A percentile compares a stretch with the other conserved stretches of the same genome.
These are phyloP conservation scores for Begonia peltatifolia DNA, from an alignment of 306 rosid genomes.

Conservation along the genomic window DNA sequence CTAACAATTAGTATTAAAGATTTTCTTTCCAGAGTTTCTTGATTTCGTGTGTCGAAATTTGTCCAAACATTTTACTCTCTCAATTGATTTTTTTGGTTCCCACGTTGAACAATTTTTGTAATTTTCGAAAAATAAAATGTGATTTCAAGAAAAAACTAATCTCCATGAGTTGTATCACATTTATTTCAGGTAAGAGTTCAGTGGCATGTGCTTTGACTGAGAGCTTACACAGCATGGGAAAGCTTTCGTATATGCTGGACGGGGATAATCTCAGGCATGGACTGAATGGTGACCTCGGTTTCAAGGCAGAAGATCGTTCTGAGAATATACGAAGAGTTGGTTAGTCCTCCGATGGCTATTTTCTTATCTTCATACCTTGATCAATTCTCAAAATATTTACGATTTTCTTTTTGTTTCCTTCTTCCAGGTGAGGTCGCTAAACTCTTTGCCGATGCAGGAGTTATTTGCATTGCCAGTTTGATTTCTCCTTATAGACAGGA, in stretches of 20 bases:
- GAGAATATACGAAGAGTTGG: constrained; percentile 96
- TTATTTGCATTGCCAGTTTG: constrained; percentile 76
- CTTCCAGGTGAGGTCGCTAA: constrained; percentile 91
- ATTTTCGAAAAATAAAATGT: too few species aligned
- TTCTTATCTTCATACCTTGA: not conserved
- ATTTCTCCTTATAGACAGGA: constrained; percentile 80
- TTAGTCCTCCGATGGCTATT: constrained; percentile 11
- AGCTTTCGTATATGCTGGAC: constrained; percentile 68
- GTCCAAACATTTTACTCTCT: not conserved
- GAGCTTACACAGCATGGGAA: constrained; percentile 55
- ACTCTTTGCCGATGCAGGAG: constrained; percentile 84
- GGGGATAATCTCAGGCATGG: constrained; percentile 98
- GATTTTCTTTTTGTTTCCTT: not conserved
- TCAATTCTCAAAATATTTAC: not conserved
- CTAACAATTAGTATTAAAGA: too few species aligned
- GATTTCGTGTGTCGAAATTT: too few species aligned
- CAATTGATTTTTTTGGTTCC: too few species aligned
- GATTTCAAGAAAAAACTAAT: too few species aligned
- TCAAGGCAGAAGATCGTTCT: constrained; percentile 91
- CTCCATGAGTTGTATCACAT: not conserved
- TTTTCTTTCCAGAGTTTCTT: too few species aligned
- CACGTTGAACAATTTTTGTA: too few species aligned
- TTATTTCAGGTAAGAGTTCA: constrained; percentile 75
- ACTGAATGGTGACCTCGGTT: constrained; percentile 69
- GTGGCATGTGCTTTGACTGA: constrained; percentile 87